A percentile compares a stretch with the other conserved stretches of the same genome.
phyloP scores from a whole-genome alignment of 257 asterid species.

The Apocynum venetum region DNA sequence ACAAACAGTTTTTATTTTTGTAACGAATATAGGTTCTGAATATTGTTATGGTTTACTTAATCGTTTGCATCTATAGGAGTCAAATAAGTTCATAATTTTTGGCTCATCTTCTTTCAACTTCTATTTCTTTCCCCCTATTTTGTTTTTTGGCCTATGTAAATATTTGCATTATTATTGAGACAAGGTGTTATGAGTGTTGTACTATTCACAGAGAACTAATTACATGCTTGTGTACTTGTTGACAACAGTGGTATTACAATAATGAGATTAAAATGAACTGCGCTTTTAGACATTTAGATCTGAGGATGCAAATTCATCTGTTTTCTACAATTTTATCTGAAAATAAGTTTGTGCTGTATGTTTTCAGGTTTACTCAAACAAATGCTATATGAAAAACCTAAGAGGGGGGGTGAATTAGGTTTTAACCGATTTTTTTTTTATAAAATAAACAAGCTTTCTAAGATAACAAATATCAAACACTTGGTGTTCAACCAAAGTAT shows the following conservation, averaged over 20 bases:
- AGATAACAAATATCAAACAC: no score
- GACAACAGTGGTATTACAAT: not conserved
- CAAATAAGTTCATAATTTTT: not conserved
- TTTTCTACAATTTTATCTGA: not conserved
- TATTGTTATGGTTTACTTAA: not conserved
- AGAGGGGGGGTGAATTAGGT: no score
- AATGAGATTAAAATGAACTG: not conserved
- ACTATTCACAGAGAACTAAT: not conserved
- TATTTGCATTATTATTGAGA: not conserved
- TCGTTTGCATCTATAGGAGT: not conserved
- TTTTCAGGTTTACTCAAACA: not conserved
- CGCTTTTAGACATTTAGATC: not conserved
- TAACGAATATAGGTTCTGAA: not conserved
- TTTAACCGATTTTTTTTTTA: no score
- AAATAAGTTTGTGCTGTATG: not conserved
- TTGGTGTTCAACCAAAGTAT: no score
- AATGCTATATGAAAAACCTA: no score
- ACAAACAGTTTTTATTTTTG: not conserved
- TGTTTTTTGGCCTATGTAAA: not conserved
- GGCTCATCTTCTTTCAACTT: not conserved
- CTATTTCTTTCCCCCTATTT: not conserved
- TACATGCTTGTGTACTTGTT: not conserved
- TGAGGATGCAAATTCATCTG: not conserved
- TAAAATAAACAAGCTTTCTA: no score
- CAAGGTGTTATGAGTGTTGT: not conserved